Percentiles rank a stretch among this genome's conserved stretches.
Evolutionary conservation across 805 yeast species (phyloP).

Genomic region (Kodamaea hsintzibuensis): DNA sequence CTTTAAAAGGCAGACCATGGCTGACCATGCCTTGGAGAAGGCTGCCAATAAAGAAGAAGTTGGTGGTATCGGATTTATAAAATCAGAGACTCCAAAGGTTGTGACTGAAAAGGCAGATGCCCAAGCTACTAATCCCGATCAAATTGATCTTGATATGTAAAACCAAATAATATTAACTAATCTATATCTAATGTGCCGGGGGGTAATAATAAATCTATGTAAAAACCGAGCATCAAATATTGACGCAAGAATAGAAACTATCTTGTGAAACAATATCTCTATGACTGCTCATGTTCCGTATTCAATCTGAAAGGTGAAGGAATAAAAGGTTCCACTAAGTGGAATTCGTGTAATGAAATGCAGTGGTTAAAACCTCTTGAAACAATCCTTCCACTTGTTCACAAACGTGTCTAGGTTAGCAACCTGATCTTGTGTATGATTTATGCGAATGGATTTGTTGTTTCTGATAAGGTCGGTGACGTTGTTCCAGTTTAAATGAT

Average conservation of each 20-base stretch:
- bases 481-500: conserved; percentile 45
- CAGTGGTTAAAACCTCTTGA: conserved; percentile 23
- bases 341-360: background rate
- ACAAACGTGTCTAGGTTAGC: conserved; percentile 38
- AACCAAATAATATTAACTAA: background rate
- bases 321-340: background rate
- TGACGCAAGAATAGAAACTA: background rate
- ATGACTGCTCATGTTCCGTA: background rate
- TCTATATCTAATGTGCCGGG: background rate
- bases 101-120: background rate
- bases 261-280: background rate
- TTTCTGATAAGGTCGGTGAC: conserved; percentile 31
- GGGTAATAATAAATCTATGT: background rate
- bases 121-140: conserved; percentile 50
- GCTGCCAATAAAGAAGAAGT: conserved; percentile 6
- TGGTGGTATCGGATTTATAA: conserved; percentile 48
- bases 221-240: background rate
- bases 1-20: conserved; percentile 46
- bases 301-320: background rate
- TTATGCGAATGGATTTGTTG: conserved; percentile 40
- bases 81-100: conserved; percentile 23
- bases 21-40: conserved; percentile 13
- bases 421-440: conserved; percentile 33
- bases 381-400: conserved; percentile 37
- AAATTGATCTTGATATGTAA: conserved; percentile 57